Conservation (phyloP, 2,329 filamentous ascomycete genomes). For the Daldinia sp. region DNA sequence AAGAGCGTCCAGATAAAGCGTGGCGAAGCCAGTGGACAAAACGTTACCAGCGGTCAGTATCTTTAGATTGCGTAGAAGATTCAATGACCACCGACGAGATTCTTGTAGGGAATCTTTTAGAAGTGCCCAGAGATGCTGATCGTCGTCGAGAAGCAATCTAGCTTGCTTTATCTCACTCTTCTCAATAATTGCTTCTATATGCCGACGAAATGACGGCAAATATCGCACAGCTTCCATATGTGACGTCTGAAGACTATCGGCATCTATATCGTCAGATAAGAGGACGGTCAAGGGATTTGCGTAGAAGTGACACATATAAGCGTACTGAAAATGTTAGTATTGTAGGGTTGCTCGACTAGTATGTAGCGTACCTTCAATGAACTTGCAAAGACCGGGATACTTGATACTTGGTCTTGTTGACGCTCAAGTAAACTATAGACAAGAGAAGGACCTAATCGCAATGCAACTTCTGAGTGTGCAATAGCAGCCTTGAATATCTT, state of each 20-base stretch:
- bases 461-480: constrained; percentile 64
- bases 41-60: constrained; percentile 56
- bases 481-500: constrained; percentile 76
- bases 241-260: constrained; percentile 63
- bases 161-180: constrained; percentile 59
- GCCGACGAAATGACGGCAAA: constrained; percentile 74
- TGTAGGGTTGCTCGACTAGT: constrained; percentile 1
- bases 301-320: constrained; percentile 89
- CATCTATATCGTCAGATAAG: constrained; percentile 54
- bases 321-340: constrained; percentile 67
- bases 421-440: constrained; percentile 74
- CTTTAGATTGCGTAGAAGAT: constrained; percentile 63
- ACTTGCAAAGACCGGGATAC: constrained; percentile 77
- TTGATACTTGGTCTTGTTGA: constrained; percentile 81
- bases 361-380: constrained; percentile 71
- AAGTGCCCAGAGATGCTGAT: constrained; percentile 63
- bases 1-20: constrained; percentile 72
- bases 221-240: constrained; percentile 77
- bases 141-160: constrained; percentile 69
- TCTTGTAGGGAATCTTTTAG: constrained; percentile 53
- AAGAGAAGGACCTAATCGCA: constrained; percentile 74
- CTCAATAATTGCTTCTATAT: constrained; percentile 63
- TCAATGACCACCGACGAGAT: constrained; percentile 56
- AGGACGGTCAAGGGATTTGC: constrained; percentile 80
- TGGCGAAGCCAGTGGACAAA: constrained; percentile 57